Evolutionary conservation across 495 filamentous ascomycete species (phyloP).

Genomic region (Eremomyces bilateralis): DNA sequence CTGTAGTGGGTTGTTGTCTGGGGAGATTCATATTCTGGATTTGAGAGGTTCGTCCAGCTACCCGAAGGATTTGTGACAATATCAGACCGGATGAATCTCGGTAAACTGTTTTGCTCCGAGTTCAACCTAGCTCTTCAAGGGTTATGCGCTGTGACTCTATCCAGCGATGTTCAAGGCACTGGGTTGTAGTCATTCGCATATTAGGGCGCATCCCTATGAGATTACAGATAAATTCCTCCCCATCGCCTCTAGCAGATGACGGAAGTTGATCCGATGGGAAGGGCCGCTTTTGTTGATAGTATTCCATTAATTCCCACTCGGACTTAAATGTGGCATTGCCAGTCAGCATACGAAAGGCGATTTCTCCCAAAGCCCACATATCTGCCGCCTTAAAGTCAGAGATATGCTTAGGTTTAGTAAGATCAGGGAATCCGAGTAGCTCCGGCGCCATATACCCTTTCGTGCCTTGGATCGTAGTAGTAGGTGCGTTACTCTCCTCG

Average conservation of each 20-base stretch:
- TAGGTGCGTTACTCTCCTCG: slow-evolving; percentile 6
- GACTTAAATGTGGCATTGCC: slow-evolving; percentile 2
- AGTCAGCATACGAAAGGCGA: slow-evolving; percentile 2
- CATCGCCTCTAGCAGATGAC: background rate
- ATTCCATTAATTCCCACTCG: background rate
- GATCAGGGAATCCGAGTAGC: slow-evolving; percentile 7
- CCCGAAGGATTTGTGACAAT: too few relatives aligned
- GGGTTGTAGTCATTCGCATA: background rate
- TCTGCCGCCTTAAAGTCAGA: slow-evolving; percentile 1
- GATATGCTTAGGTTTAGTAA: background rate
- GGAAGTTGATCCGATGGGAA: background rate
- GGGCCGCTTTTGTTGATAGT: background rate
- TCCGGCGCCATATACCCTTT: slow-evolving; percentile 13
- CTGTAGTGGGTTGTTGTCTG: too few relatives aligned
- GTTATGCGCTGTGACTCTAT: too few relatives aligned
- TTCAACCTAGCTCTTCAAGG: too few relatives aligned
- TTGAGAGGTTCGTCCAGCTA: too few relatives aligned
- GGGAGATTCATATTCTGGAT: too few relatives aligned
- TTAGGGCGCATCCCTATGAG: background rate
- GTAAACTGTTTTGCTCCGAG: too few relatives aligned
- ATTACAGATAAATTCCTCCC: background rate
- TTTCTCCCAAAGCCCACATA: slow-evolving; percentile 7
- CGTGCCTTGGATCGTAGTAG: slow-evolving; percentile 11
- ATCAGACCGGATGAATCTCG: too few relatives aligned
- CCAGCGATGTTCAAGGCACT: background rate